phyloP scores from a whole-genome alignment of 1,139 yeast genomes.

The Yamadazyma blattariae region DNA sequence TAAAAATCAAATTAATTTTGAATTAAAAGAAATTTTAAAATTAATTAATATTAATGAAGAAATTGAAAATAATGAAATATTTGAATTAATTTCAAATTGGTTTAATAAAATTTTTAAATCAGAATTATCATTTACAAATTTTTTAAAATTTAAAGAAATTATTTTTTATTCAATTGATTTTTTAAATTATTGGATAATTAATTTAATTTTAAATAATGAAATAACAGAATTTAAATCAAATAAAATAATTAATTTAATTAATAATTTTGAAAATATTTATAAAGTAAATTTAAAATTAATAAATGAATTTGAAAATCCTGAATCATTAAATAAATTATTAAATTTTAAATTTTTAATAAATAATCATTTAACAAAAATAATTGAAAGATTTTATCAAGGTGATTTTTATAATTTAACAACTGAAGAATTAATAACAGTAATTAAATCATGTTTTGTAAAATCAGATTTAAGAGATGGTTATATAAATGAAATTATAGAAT shows the following conservation, averaged over 20 bases:
- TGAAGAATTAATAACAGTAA: conserved; percentile 58
- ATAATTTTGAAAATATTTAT: conserved; percentile 17
- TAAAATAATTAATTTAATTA: conserved; percentile 26
- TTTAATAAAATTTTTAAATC: conserved; percentile 23
- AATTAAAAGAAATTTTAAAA: conserved; percentile 12
- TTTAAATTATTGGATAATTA: conserved; percentile 28
- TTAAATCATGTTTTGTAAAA: conserved; percentile 64
- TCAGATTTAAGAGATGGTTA: conserved; percentile 62
- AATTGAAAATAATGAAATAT: conserved; percentile 7
- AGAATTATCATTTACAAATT: conserved; percentile 26
- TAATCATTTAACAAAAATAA: conserved; percentile 63
- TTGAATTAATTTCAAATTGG: conserved; percentile 15
- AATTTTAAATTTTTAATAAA: conserved; percentile 48
- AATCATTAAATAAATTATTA: conserved; percentile 38
- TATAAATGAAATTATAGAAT: conserved; percentile 54
- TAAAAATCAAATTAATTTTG: conserved; percentile 9
- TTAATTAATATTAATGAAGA: conserved; percentile 9
- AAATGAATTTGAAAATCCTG: conserved; percentile 18
- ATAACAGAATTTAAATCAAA: conserved; percentile 38
- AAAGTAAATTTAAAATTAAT: conserved; percentile 15
- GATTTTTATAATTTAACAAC: conserved; percentile 71
- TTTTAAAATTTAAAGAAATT: conserved; percentile 24
- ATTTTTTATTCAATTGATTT: conserved; percentile 28
- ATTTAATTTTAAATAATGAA: conserved; percentile 28
- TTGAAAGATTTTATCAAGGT: conserved; percentile 69